Evolutionary conservation across 495 filamentous ascomycete species (phyloP).

Genomic region (Glutinoglossum americanum): DNA sequence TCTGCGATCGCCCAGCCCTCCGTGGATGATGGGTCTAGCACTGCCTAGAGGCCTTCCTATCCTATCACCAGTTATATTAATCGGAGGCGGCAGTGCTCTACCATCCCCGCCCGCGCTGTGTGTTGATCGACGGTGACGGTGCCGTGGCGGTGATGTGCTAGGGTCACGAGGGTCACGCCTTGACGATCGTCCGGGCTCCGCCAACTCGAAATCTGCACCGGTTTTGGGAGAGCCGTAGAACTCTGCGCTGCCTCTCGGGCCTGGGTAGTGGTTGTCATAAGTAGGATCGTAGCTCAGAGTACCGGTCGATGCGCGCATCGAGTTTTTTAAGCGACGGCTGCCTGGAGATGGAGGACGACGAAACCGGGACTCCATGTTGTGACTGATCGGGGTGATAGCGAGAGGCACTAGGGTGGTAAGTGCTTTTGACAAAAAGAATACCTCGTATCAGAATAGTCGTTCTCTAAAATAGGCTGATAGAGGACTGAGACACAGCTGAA

Average conservation of each 20-base stretch:
- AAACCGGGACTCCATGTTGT: neutral
- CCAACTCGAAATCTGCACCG: neutral
- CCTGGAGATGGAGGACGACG: slow-evolving; percentile 18
- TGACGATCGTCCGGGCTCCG: neutral
- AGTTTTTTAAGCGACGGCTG: slow-evolving; percentile 18
- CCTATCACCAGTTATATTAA: neutral
- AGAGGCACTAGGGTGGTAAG: neutral
- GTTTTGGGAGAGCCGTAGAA: slow-evolving; percentile 13
- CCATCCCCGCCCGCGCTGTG: neutral
- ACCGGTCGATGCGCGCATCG: slow-evolving; percentile 27
- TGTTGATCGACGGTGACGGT: neutral
- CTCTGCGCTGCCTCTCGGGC: neutral
- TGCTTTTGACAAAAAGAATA: neutral
- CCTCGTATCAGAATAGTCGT: neutral
- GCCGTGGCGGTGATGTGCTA: neutral
- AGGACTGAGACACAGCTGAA: neutral
- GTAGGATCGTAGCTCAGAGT: slow-evolving; percentile 22
- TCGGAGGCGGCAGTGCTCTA: neutral
- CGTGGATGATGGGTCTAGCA: slow-evolving; percentile 1
- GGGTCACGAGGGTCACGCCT: neutral
- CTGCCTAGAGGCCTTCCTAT: neutral
- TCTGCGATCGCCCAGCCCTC: neutral
- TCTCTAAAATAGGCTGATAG: too few relatives aligned
- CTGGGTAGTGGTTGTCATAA: slow-evolving; percentile 18
- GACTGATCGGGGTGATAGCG: neutral